Conservation (phyloP, 1,284 basidiomycete genomes). For the Limonomyces culmigenus region DNA sequence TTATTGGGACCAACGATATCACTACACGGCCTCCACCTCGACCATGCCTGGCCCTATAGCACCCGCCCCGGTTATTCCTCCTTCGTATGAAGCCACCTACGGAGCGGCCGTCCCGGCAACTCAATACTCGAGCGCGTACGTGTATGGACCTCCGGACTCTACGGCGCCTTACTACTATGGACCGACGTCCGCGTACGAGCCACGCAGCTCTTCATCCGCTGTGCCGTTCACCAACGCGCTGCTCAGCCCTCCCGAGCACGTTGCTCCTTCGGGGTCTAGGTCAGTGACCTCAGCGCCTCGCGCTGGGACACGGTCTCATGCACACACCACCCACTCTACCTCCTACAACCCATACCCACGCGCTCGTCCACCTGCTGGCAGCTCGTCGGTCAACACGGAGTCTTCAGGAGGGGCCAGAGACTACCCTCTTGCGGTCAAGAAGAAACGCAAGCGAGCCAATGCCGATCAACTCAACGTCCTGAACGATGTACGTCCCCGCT, state of each 20-base stretch:
- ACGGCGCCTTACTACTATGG: too few species aligned
- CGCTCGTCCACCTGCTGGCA: slow-evolving; percentile 21
- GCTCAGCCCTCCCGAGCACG: slow-evolving; percentile 11
- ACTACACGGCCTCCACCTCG: too few species aligned
- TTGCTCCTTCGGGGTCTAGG: neutral
- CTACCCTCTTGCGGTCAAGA: slow-evolving; percentile 34
- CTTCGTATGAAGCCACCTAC: too few species aligned
- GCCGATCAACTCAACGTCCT: slow-evolving; percentile 61
- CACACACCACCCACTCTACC: neutral
- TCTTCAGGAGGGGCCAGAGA: slow-evolving; percentile 9
- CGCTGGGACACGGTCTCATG: slow-evolving; percentile 7
- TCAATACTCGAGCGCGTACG: too few species aligned
- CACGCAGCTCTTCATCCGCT: slow-evolving; percentile 24
- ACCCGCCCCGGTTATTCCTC: too few species aligned
- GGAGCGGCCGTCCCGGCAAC: too few species aligned
- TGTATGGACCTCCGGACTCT: too few species aligned
- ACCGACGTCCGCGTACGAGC: slow-evolving; percentile 13
- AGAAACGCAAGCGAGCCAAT: slow-evolving; percentile 73
- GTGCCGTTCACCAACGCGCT: slow-evolving; percentile 13
- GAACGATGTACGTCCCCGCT: too few species aligned
- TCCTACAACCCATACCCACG: neutral
- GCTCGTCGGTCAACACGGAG: slow-evolving; percentile 13
- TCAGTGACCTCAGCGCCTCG: neutral
- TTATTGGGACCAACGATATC: too few species aligned
- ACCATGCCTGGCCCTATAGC: too few species aligned